Conservation (phyloP, 208 protist genomes). For the Trypanosoma scelopori region DNA sequence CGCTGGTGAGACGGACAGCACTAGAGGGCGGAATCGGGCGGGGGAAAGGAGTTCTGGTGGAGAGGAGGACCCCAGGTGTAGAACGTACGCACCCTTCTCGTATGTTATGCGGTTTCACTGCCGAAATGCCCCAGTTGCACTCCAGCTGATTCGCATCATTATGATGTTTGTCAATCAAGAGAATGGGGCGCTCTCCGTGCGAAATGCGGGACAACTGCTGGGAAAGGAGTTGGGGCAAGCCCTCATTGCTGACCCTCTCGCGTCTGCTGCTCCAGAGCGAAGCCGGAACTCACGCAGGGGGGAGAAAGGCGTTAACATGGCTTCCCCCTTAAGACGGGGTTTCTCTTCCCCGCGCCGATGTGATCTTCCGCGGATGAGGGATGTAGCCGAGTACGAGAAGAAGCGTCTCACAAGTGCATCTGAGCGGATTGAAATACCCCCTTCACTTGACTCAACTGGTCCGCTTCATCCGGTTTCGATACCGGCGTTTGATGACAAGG, state of each 20-base stretch:
- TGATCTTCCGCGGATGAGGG: neutral
- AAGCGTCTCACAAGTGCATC: neutral
- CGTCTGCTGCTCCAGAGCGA: neutral
- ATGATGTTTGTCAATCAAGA: slow-evolving; percentile 11
- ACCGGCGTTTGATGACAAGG: neutral
- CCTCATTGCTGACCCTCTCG: slow-evolving; percentile 9
- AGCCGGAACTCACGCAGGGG: neutral
- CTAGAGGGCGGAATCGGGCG: neutral
- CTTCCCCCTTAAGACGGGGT: slow-evolving; percentile 4
- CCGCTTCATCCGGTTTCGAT: neutral
- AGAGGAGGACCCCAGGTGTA: neutral
- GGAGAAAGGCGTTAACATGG: neutral
- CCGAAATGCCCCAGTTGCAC: slow-evolving; percentile 7
- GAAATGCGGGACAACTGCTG: neutral
- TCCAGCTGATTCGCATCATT: slow-evolving; percentile 21
- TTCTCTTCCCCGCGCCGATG: neutral
- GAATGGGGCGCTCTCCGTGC: slow-evolving; percentile 5
- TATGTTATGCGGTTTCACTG: slow-evolving; percentile 27
- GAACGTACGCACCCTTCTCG: slow-evolving; percentile 14
- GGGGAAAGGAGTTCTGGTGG: too few relatives aligned
- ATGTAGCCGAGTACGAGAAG: slow-evolving; percentile 17
- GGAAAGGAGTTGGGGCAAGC: neutral
- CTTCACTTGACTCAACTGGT: neutral
- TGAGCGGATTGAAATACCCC: slow-evolving; percentile 9
- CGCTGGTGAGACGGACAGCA: neutral